Conservation (phyloP, 2,329 filamentous ascomycete species). For the Colletotrichum sp. region DNA sequence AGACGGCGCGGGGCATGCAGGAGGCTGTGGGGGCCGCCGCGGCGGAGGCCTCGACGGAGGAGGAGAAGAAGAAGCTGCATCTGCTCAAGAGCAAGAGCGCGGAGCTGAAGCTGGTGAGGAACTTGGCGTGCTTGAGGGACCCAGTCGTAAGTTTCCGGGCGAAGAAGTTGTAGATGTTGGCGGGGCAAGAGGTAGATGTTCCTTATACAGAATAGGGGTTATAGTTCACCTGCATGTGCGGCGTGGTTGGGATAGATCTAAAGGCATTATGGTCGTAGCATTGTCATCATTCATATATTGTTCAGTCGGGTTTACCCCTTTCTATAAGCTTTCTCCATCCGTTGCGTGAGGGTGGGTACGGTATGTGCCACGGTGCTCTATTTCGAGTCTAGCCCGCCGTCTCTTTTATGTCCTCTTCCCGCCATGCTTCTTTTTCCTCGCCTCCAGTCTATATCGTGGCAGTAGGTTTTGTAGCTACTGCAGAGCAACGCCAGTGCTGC, state of each 20-base stretch:
- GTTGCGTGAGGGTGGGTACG: not conserved
- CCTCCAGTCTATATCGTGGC: not conserved
- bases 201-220: not conserved
- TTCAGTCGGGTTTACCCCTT: not conserved
- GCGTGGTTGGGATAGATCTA: slow-evolving; percentile 3
- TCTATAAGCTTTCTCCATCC: not conserved
- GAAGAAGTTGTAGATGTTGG: slow-evolving; percentile 44
- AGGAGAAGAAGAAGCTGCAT: slow-evolving; percentile 63
- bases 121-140: slow-evolving; percentile 69
- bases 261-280: slow-evolving; percentile 4
- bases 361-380: not conserved
- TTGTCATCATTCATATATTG: slow-evolving; percentile 18
- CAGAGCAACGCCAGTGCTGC: slow-evolving; percentile 73
- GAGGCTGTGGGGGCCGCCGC: slow-evolving; percentile 51
- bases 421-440: not conserved
- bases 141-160: slow-evolving; percentile 71
- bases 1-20: slow-evolving; percentile 70
- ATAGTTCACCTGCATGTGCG: slow-evolving; percentile 1
- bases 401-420: not conserved
- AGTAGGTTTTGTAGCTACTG: not conserved
- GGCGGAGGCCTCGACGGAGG: slow-evolving; percentile 45
- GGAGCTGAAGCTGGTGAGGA: slow-evolving; percentile 83
- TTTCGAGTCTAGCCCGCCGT: not conserved
- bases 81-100: slow-evolving; percentile 81
- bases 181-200: not conserved